Evolutionary conservation across 1,284 basidiomycete genomes (phyloP).

Genomic region (Cutaneotrichosporon cavernicola): DNA sequence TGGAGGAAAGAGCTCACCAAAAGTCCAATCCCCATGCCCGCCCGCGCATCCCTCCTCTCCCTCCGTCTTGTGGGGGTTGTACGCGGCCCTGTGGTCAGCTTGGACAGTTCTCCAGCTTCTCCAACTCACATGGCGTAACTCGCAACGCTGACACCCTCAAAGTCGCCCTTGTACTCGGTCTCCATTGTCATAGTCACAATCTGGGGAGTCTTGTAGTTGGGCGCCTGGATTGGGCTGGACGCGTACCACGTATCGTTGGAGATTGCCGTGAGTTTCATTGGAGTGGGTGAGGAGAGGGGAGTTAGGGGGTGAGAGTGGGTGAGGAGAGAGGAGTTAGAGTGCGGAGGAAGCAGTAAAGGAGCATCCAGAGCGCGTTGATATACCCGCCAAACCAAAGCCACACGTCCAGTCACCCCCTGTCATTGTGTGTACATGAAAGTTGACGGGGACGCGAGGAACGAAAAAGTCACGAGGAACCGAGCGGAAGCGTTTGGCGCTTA

Average conservation of each 20-base stretch:
- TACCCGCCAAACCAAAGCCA: too few relatives aligned
- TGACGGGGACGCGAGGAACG: too few relatives aligned
- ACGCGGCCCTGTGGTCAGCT: neutral
- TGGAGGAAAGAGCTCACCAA: neutral
- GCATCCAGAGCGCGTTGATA: too few relatives aligned
- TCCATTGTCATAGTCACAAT: neutral
- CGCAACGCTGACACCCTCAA: neutral
- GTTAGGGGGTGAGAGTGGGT: too few relatives aligned
- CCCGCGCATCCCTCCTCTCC: too few relatives aligned
- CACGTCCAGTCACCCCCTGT: too few relatives aligned
- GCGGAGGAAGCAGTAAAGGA: too few relatives aligned
- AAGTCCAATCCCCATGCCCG: neutral
- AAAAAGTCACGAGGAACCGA: too few relatives aligned
- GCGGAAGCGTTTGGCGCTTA: too few relatives aligned
- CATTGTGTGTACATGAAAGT: too few relatives aligned
- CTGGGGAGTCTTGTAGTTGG: neutral
- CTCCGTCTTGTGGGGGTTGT: neutral
- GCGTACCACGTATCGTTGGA: constrained; percentile 1
- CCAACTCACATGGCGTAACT: neutral
- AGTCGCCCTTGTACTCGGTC: constrained; percentile 6
- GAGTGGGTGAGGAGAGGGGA: neutral
- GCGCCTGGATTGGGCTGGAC: neutral
- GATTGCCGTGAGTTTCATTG: neutral
- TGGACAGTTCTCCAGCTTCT: too few relatives aligned
- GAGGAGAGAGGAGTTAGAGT: too few relatives aligned